phyloP scores from a whole-genome alignment of 2,329 filamentous ascomycete species.

The Phialophora macrospora region DNA sequence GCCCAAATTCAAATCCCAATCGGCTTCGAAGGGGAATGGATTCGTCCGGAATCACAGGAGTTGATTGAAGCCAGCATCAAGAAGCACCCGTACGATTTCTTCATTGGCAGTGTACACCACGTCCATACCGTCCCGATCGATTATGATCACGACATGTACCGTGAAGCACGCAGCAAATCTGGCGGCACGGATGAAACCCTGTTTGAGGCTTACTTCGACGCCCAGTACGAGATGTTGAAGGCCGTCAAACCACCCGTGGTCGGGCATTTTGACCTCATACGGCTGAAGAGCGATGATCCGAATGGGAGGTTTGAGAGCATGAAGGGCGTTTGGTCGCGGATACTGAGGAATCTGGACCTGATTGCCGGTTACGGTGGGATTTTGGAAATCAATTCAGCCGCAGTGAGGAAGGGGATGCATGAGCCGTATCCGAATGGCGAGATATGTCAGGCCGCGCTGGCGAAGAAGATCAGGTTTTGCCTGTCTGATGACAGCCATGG shows the following conservation, averaged over 20 bases:
- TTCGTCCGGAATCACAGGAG: constrained; percentile 68
- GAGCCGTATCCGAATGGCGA: constrained; percentile 85
- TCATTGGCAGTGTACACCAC: constrained; percentile 92
- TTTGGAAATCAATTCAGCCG: constrained; percentile 87
- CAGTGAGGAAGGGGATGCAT: constrained; percentile 82
- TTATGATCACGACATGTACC: constrained; percentile 73
- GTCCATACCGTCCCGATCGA: constrained; percentile 87
- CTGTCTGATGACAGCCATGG: constrained; percentile 96
- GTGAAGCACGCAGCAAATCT: constrained; percentile 61
- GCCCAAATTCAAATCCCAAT: constrained; percentile 76
- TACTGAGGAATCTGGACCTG: constrained; percentile 74
- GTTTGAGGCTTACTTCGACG: constrained; percentile 84
- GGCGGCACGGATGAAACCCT: constrained; percentile 72
- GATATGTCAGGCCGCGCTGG: constrained; percentile 78
- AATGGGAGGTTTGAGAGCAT: constrained; percentile 64
- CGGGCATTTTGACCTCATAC: constrained; percentile 91
- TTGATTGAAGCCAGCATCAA: constrained; percentile 65
- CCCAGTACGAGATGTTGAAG: constrained; percentile 79
- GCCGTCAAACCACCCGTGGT: constrained; percentile 75
- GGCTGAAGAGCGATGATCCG: constrained; percentile 75
- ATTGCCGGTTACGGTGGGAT: constrained; percentile 76
- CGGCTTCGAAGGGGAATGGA: constrained; percentile 93
- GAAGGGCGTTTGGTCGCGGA: constrained; percentile 71
- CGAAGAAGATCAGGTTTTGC: constrained; percentile 78
- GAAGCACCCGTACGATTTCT: constrained; percentile 76